These are phyloP conservation scores for Malassezia arunalokei DNA, from an alignment of 1,284 basidiomycete species.

Conservation along the genomic window DNA sequence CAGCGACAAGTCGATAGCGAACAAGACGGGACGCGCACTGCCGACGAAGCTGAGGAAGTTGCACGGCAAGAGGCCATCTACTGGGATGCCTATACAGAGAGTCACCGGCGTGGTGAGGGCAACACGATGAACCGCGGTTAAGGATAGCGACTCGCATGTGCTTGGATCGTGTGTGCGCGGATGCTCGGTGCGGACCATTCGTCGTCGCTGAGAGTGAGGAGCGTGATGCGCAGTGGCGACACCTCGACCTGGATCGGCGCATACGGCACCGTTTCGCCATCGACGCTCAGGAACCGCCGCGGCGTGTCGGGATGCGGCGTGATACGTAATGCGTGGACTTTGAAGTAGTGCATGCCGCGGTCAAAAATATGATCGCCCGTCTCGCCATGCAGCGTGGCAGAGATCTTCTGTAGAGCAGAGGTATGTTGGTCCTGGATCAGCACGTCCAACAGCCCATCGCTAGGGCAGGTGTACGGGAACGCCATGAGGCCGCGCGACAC, in stretches of 20 bases:
- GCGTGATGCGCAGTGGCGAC: neutral
- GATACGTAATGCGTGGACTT: slow-evolving; percentile 37
- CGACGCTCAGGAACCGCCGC: slow-evolving; percentile 49
- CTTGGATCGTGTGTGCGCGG: neutral
- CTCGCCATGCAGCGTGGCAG: slow-evolving; percentile 27
- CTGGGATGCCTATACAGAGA: slow-evolving; percentile 33
- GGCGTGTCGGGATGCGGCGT: slow-evolving; percentile 24
- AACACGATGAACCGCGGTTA: slow-evolving; percentile 85
- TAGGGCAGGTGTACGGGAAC: slow-evolving; percentile 36
- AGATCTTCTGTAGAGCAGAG: slow-evolving; percentile 19
- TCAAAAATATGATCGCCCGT: slow-evolving; percentile 30
- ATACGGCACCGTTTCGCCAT: slow-evolving; percentile 73
- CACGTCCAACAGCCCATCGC: slow-evolving; percentile 34
- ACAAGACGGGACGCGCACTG: slow-evolving; percentile 63
- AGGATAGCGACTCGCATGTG: neutral
- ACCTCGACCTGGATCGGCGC: slow-evolving; percentile 73
- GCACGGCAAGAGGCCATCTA: slow-evolving; percentile 27
- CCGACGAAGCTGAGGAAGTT: slow-evolving; percentile 59
- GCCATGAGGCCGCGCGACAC: slow-evolving; percentile 40
- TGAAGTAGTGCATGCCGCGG: slow-evolving; percentile 29
- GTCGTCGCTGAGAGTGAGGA: slow-evolving; percentile 10
- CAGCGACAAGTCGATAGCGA: slow-evolving; percentile 48
- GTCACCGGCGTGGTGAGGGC: slow-evolving; percentile 58
- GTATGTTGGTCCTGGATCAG: slow-evolving; percentile 28
- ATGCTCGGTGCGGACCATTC: slow-evolving; percentile 10